Evolutionary conservation across 2,329 filamentous ascomycete species (phyloP).

Genomic region (Berkeleyomyces basicola): DNA sequence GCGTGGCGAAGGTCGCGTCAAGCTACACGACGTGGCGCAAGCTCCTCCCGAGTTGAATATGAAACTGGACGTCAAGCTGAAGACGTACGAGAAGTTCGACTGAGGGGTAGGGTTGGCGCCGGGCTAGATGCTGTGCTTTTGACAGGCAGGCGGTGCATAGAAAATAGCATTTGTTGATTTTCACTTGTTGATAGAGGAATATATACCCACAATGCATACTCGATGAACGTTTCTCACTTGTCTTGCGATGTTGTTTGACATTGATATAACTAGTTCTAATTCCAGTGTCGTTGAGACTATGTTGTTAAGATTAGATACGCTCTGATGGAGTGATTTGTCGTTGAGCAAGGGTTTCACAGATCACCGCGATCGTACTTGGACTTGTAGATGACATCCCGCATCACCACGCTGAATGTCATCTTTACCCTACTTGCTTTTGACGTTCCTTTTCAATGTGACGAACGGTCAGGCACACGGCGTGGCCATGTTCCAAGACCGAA

Average conservation of each 20-base stretch:
- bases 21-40: constrained; percentile 44
- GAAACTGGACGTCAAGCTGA: constrained; percentile 21
- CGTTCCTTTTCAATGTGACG: too few relatives aligned
- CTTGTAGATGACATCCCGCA: too few relatives aligned
- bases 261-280: neutral
- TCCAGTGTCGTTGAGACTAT: neutral
- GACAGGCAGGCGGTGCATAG: neutral
- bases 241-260: neutral
- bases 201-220: neutral
- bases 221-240: neutral
- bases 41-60: constrained; percentile 61
- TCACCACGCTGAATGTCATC: too few relatives aligned
- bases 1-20: constrained; percentile 37
- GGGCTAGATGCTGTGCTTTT: neutral
- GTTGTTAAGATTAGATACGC: too few relatives aligned
- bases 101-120: neutral
- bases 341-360: too few relatives aligned
- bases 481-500: too few relatives aligned
- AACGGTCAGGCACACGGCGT: too few relatives aligned
- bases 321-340: too few relatives aligned
- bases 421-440: too few relatives aligned
- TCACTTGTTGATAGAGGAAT: neutral
- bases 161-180: neutral
- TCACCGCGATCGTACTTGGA: too few relatives aligned
- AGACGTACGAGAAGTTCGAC: constrained; percentile 10